Evolutionary conservation across 805 yeast genomes (phyloP).

Genomic region (Candida boleticola): DNA sequence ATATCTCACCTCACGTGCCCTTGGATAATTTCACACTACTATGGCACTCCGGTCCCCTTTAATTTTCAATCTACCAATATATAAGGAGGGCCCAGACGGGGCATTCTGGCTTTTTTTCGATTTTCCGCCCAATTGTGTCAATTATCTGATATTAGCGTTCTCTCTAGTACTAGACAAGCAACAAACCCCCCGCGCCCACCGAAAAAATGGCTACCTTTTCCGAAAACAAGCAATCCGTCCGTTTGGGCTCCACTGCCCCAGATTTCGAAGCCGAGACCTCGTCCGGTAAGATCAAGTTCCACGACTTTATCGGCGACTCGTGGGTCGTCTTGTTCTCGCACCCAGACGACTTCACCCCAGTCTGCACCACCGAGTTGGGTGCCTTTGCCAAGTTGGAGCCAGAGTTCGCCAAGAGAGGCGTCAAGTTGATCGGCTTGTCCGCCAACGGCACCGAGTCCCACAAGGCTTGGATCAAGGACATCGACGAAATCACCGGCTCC

Average conservation of each 20-base stretch:
- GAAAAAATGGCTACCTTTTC: not conserved
- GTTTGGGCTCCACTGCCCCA: slow-evolving; percentile 76
- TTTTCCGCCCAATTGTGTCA: no score
- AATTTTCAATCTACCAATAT: not conserved
- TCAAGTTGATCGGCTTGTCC: slow-evolving; percentile 66
- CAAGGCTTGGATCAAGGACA: slow-evolving; percentile 67
- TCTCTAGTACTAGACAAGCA: no score
- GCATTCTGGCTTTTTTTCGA: no score
- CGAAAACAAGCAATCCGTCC: slow-evolving; percentile 19
- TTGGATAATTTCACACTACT: slow-evolving; percentile 4
- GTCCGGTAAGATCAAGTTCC: slow-evolving; percentile 60
- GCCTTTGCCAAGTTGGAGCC: slow-evolving; percentile 72
- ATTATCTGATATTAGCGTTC: no score
- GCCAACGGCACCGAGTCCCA: slow-evolving; percentile 64
- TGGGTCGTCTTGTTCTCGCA: slow-evolving; percentile 73
- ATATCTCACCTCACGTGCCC: slow-evolving; percentile 6
- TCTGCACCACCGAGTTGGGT: slow-evolving; percentile 76
- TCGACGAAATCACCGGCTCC: slow-evolving; percentile 63
- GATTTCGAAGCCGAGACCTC: slow-evolving; percentile 65
- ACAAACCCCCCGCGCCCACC: no score
- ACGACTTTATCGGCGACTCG: slow-evolving; percentile 56
- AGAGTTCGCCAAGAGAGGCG: slow-evolving; percentile 63
- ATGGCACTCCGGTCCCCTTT: no score
- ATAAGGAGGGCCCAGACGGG: slow-evolving; percentile 3
- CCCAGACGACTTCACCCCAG: slow-evolving; percentile 79